Percentiles rank a stretch among this genome's conserved stretches.
These are phyloP conservation scores for Crepidotus variabilis DNA, from an alignment of 768 basidiomycete genomes.

Conservation along the genomic window DNA sequence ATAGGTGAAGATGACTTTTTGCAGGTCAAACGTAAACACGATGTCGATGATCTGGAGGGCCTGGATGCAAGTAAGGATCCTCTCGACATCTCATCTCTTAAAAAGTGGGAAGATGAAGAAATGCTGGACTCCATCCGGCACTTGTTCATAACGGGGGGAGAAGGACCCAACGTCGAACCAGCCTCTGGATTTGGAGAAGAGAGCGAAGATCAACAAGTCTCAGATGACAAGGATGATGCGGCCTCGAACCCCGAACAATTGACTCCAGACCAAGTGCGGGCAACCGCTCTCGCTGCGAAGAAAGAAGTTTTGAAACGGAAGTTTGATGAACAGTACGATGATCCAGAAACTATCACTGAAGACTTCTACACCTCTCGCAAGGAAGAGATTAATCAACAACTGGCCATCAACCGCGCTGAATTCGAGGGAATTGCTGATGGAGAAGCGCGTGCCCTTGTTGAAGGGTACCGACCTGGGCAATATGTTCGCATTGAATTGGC, in stretches of 20 bases:
- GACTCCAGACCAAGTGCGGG: conserved; percentile 25
- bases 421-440: conserved; percentile 72
- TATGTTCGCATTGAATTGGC: conserved; percentile 91
- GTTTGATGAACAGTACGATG: conserved; percentile 96
- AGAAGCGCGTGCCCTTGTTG: conserved; percentile 77
- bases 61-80: conserved; percentile 70
- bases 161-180: conserved; percentile 27
- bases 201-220: conserved; percentile 35
- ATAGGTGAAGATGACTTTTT: conserved; percentile 77
- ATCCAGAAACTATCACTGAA: conserved; percentile 70
- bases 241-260: conserved; percentile 18
- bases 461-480: conserved; percentile 86
- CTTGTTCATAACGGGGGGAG: conserved; percentile 84
- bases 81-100: conserved; percentile 46
- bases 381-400: conserved; percentile 85
- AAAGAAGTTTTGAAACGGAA: conserved; percentile 91
- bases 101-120: conserved; percentile 81
- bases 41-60: conserved; percentile 40
- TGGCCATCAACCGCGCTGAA: conserved; percentile 78
- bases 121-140: conserved; percentile 82
- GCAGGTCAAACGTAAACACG: conserved; percentile 42
- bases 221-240: conserved; percentile 24
- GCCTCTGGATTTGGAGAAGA: conserved; percentile 34
- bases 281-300: conserved; percentile 68
- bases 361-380: conserved; percentile 93